Evolutionary conservation across 2,329 filamentous ascomycete genomes (phyloP).

Genomic region (Colletotrichum coccodes): DNA sequence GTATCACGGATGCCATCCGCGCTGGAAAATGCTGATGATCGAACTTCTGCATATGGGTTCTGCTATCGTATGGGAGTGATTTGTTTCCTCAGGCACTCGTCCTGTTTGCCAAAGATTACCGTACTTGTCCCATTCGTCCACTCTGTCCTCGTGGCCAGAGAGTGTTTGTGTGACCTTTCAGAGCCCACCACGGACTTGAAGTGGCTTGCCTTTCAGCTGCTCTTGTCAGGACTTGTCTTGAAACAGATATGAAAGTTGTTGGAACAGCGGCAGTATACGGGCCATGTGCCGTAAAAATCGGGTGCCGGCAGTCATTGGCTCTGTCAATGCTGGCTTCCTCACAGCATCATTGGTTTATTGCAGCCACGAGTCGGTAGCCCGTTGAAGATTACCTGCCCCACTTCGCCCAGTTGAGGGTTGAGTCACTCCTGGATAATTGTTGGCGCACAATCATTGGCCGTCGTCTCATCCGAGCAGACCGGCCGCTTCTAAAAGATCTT

Average conservation of each 20-base stretch:
- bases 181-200: background rate
- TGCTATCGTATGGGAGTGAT: background rate
- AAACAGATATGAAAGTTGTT: background rate
- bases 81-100: background rate
- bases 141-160: background rate
- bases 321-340: background rate
- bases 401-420: background rate
- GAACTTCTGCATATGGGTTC: background rate
- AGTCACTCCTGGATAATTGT: background rate
- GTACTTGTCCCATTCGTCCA: background rate
- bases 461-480: background rate
- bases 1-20: background rate
- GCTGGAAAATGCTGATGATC: background rate
- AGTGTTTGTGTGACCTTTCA: background rate
- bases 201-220: conserved; percentile 12
- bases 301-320: conserved; percentile 12
- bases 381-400: conserved; percentile 7
- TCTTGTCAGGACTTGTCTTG: conserved; percentile 22
- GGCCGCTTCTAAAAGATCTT: background rate
- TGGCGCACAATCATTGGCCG: conserved; percentile 8
- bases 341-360: conserved; percentile 4
- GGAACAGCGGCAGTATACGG: background rate
- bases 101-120: background rate
- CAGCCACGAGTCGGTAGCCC: conserved; percentile 5
- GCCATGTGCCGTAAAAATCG: background rate